Conservation (phyloP, 2,329 filamentous ascomycete species). For the Penicillium freii region DNA sequence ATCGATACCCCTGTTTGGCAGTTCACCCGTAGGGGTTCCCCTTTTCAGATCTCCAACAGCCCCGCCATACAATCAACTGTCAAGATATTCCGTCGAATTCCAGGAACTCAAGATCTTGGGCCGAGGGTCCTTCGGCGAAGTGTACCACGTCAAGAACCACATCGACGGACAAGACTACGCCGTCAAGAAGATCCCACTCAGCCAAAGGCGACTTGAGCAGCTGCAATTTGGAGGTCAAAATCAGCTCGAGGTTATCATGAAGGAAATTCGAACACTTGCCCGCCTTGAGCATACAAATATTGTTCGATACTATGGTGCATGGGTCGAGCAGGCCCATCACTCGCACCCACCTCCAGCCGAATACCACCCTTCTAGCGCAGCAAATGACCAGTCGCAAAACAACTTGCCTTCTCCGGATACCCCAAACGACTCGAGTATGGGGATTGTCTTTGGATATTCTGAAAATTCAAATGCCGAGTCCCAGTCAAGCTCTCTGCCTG, state of each 20-base stretch:
- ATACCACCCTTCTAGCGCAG: conserved; percentile 7
- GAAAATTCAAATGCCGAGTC: conserved; percentile 27
- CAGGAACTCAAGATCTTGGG: conserved; percentile 57
- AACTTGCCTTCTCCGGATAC: conserved; percentile 15
- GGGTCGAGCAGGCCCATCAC: conserved; percentile 55
- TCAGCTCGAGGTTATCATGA: conserved; percentile 57
- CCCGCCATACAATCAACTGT: conserved; percentile 29
- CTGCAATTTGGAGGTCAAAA: conserved; percentile 53
- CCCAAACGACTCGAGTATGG: conserved; percentile 33
- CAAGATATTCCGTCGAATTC: conserved; percentile 53
- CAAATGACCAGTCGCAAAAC: conserved; percentile 18
- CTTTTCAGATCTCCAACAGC: conserved; percentile 28
- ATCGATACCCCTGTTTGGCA: conserved; percentile 28
- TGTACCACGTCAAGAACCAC: conserved; percentile 60
- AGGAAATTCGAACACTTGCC: conserved; percentile 62
- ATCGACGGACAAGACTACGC: conserved; percentile 64
- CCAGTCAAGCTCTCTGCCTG: conserved; percentile 19
- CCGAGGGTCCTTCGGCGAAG: conserved; percentile 64
- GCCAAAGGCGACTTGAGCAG: conserved; percentile 50
- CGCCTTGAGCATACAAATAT: conserved; percentile 64
- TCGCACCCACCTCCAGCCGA: conserved; percentile 10
- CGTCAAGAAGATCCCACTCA: conserved; percentile 64
- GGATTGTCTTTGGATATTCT: conserved; percentile 44
- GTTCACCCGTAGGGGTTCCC: conserved; percentile 34
- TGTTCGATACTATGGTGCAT: conserved; percentile 64